Evolutionary conservation across 2,329 filamentous ascomycete genomes (phyloP).

Genomic region (Penicillium sp.): DNA sequence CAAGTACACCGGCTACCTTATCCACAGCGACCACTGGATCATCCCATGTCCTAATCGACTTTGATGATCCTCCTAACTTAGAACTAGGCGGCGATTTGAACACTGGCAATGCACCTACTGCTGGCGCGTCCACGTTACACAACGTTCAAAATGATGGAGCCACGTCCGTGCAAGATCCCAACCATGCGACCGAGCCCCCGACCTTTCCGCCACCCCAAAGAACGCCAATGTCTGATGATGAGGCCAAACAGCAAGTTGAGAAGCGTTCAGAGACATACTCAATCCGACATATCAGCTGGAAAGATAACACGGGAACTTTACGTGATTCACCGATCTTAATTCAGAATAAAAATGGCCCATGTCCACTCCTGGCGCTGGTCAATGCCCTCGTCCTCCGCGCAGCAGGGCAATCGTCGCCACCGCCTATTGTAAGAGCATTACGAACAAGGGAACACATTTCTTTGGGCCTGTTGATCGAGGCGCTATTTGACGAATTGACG

Average conservation of each 20-base stretch:
- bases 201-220: slow-evolving; percentile 15
- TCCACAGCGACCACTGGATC: slow-evolving; percentile 35
- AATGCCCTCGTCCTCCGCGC: slow-evolving; percentile 90
- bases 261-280: slow-evolving; percentile 80
- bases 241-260: slow-evolving; percentile 42
- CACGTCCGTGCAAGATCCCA: slow-evolving; percentile 17
- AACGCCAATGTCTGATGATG: slow-evolving; percentile 32
- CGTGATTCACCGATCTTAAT: slow-evolving; percentile 85
- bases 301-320: slow-evolving; percentile 68
- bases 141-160: slow-evolving; percentile 6
- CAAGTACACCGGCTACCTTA: slow-evolving; percentile 27
- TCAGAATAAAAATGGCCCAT: slow-evolving; percentile 94
- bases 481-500: slow-evolving; percentile 91
- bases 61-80: slow-evolving; percentile 25
- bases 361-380: slow-evolving; percentile 87
- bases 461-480: slow-evolving; percentile 81
- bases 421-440: slow-evolving; percentile 77
- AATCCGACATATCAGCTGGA: slow-evolving; percentile 89
- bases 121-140: slow-evolving; percentile 6
- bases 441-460: slow-evolving; percentile 85
- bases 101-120: slow-evolving; percentile 19
- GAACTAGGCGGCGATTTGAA: slow-evolving; percentile 16
- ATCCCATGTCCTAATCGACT: slow-evolving; percentile 40
- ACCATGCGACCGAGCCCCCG: slow-evolving; percentile 7
- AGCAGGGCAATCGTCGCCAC: slow-evolving; percentile 67